phyloP scores from a whole-genome alignment of 345 rosid genomes.

The Combretum micranthum region DNA sequence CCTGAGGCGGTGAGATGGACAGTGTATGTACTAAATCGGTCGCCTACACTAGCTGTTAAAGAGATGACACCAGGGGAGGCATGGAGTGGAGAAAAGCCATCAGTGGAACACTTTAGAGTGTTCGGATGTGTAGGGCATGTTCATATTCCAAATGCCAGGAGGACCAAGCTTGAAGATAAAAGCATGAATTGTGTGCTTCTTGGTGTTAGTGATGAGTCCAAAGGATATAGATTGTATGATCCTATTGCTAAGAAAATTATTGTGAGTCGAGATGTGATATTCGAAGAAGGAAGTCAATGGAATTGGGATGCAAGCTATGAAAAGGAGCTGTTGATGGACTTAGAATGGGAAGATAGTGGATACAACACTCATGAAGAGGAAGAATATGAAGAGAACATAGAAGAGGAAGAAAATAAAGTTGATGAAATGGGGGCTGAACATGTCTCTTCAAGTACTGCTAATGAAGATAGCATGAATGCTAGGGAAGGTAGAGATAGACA shows the following conservation, averaged over 20 bases:
- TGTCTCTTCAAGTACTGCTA: too few species aligned
- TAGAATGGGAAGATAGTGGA: background rate
- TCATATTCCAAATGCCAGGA: background rate
- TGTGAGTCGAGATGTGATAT: background rate
- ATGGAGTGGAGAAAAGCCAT: background rate
- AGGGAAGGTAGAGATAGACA: too few species aligned
- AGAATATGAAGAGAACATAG: too few species aligned
- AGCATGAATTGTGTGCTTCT: background rate
- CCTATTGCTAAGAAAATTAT: background rate
- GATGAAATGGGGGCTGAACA: too few species aligned
- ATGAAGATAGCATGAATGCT: too few species aligned
- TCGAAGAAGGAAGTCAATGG: too few species aligned
- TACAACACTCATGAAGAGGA: background rate
- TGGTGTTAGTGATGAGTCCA: background rate
- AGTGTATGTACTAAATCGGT: background rate
- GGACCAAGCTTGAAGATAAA: background rate
- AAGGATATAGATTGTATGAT: constrained; percentile 2
- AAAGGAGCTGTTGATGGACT: background rate
- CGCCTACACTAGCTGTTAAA: background rate
- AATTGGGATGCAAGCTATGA: constrained; percentile 8
- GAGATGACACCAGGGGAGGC: background rate
- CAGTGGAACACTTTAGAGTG: too few species aligned
- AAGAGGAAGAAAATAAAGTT: accelerated
- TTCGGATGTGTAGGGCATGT: too few species aligned
- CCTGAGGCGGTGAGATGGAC: background rate